Conservation (phyloP, 129 eudicot species). For the Escallonia herrerae region DNA sequence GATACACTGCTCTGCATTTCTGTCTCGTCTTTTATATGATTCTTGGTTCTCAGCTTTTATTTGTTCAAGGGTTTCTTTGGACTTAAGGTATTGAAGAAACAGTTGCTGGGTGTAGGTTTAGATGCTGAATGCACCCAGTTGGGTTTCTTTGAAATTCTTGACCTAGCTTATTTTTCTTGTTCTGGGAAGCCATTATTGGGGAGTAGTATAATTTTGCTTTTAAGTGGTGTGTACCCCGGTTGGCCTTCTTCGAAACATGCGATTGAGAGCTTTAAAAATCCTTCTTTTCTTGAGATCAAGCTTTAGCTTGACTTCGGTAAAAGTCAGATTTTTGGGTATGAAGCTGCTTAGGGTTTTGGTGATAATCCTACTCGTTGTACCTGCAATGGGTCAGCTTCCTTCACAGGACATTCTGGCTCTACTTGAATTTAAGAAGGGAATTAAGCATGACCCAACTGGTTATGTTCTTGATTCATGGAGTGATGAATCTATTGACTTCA, state of each 20-base stretch:
- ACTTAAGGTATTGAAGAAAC: neutral
- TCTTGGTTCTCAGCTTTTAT: neutral
- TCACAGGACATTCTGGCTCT: slow-evolving; percentile 86
- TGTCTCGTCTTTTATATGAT: neutral
- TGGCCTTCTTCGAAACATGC: neutral
- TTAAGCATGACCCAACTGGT: slow-evolving; percentile 89
- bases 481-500: slow-evolving; percentile 94
- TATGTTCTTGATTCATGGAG: slow-evolving; percentile 89
- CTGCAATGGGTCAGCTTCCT: slow-evolving; percentile 76
- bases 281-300: neutral
- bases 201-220: neutral
- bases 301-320: neutral
- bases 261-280: neutral
- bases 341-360: slow-evolving; percentile 41
- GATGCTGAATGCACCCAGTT: neutral
- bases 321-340: slow-evolving; percentile 34
- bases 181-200: slow-evolving; percentile 10
- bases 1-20: neutral
- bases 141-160: neutral
- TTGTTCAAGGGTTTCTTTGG: too few species aligned
- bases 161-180: neutral
- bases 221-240: neutral
- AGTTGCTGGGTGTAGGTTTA: neutral
- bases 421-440: slow-evolving; percentile 91
- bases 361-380: slow-evolving; percentile 25